Conservation (phyloP, 2,329 filamentous ascomycete genomes). For the Orbilia quercus region DNA sequence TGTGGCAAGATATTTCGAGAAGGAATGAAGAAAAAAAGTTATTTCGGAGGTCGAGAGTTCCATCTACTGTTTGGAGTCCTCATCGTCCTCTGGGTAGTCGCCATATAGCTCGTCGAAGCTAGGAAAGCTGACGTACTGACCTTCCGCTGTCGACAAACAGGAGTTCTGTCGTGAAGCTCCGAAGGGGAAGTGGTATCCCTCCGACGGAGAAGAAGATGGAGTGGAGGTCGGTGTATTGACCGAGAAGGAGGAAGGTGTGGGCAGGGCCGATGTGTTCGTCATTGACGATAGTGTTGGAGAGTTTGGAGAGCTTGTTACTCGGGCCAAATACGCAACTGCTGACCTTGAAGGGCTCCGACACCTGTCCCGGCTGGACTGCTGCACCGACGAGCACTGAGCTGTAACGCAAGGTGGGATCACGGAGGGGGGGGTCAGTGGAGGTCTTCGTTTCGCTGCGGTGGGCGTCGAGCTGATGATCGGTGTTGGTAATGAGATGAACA, state of each 20-base stretch:
- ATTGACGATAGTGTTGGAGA: constrained; percentile 53
- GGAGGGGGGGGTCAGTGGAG: constrained; percentile 65
- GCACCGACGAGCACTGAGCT: constrained; percentile 63
- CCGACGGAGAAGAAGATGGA: constrained; percentile 62
- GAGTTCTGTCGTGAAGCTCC: constrained; percentile 51
- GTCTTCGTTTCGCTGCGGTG: constrained; percentile 61
- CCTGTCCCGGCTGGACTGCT: constrained; percentile 64
- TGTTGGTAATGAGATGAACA: constrained; percentile 60
- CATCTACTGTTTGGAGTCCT: constrained; percentile 51
- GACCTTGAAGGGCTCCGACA: constrained; percentile 63
- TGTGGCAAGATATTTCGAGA: constrained; percentile 25
- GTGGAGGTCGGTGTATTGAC: constrained; percentile 62
- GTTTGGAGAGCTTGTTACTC: constrained; percentile 61
- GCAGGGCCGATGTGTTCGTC: constrained; percentile 54
- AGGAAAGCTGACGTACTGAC: constrained; percentile 78
- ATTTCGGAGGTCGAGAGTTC: constrained; percentile 2
- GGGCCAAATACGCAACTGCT: constrained; percentile 64
- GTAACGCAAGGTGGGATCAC: constrained; percentile 65
- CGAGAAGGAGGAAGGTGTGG: constrained; percentile 53
- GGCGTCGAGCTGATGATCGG: constrained; percentile 52
- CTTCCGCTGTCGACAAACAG: constrained; percentile 60
- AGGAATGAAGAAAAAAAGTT: constrained; percentile 22
- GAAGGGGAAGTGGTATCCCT: constrained; percentile 61
- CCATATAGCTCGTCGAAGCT: constrained; percentile 76
- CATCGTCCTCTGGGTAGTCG: constrained; percentile 62